phyloP scores from a whole-genome alignment of 1,284 basidiomycete species.

The Flammula alnicola region DNA sequence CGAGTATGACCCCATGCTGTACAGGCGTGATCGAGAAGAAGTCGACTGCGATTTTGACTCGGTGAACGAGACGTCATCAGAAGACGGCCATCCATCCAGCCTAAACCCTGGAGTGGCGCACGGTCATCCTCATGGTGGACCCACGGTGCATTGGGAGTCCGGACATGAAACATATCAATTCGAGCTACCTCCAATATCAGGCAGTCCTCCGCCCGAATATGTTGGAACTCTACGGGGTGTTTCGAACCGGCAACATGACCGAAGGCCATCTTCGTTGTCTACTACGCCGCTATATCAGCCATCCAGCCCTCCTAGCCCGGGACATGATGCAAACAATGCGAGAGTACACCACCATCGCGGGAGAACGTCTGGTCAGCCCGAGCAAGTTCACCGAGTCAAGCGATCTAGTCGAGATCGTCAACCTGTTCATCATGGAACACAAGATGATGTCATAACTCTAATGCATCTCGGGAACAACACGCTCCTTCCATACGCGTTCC shows the following conservation, averaged over 20 bases:
- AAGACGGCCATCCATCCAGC: background rate
- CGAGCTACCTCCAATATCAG: background rate
- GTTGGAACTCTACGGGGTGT: background rate
- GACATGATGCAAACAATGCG: background rate
- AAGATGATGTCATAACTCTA: slow-evolving; percentile 2
- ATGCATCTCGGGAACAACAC: slow-evolving; percentile 7
- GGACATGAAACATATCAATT: slow-evolving; percentile 10
- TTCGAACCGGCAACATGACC: slow-evolving; percentile 6
- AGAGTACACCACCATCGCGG: background rate
- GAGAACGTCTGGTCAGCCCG: background rate
- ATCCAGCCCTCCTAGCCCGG: background rate
- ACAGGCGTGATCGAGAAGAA: slow-evolving; percentile 24
- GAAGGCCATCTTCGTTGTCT: background rate
- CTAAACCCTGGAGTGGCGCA: background rate
- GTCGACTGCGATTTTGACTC: slow-evolving; percentile 27
- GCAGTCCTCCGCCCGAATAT: background rate
- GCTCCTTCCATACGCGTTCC: background rate
- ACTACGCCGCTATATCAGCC: background rate
- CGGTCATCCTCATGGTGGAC: background rate
- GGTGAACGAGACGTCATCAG: slow-evolving; percentile 11
- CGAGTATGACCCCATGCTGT: slow-evolving; percentile 24
- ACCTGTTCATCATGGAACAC: background rate
- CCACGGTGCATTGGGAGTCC: background rate
- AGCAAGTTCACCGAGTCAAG: background rate
- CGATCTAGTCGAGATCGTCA: background rate